Percentiles rank a stretch among this genome's conserved stretches.
Conservation (phyloP, 768 basidiomycete genomes). For the Tylopilus rubrobrunneus region DNA sequence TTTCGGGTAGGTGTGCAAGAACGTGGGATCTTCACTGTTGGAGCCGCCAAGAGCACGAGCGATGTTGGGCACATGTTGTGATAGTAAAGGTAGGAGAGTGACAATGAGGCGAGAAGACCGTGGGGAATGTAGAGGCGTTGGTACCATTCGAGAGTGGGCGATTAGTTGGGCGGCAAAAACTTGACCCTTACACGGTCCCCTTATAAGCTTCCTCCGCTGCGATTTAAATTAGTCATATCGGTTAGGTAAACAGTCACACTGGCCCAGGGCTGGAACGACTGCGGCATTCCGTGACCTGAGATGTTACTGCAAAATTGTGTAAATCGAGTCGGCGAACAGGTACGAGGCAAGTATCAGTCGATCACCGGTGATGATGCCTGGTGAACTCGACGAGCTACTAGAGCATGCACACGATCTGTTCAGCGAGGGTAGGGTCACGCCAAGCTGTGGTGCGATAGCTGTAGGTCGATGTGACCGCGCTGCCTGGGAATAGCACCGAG, state of each 20-base stretch:
- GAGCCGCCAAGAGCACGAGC: conserved; percentile 23
- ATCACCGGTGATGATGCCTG: neutral
- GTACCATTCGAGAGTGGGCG: conserved; percentile 35
- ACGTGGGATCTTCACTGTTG: conserved; percentile 6
- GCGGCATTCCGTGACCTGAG: neutral
- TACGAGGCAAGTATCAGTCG: no score
- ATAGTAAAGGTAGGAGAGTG: conserved; percentile 39
- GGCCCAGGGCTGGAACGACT: neutral
- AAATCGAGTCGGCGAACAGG: no score
- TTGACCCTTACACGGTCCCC: neutral
- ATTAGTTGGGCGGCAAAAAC: neutral
- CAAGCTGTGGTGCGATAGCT: neutral
- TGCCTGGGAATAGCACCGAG: neutral
- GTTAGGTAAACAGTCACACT: neutral
- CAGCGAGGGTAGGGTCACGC: neutral
- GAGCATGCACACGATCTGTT: neutral
- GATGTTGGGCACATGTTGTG: conserved; percentile 43
- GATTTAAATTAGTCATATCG: neutral
- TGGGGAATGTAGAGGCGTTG: conserved; percentile 29
- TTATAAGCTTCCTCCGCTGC: neutral
- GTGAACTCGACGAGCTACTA: neutral
- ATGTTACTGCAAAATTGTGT: neutral
- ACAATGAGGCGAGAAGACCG: conserved; percentile 44
- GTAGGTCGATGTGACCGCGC: neutral
- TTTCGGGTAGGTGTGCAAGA: conserved; percentile 28